These are phyloP conservation scores for Nakaseomyces delphensis DNA, from an alignment of 1,139 yeast genomes.

Conservation along the genomic window DNA sequence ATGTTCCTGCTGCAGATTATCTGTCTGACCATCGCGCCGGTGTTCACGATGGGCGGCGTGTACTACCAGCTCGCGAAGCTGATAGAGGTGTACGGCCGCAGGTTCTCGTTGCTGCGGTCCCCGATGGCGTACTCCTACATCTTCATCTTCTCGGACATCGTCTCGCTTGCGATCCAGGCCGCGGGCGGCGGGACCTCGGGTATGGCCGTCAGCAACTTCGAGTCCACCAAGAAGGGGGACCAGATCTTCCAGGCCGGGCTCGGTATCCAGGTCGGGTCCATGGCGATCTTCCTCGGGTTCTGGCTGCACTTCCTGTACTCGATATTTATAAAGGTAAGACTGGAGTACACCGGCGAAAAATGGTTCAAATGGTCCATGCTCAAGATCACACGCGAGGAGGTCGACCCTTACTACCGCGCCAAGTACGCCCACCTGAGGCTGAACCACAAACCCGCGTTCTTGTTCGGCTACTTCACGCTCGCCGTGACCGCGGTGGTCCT, in stretches of 20 bases:
- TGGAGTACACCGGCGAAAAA: slow-evolving; percentile 17
- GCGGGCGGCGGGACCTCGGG: slow-evolving; percentile 72
- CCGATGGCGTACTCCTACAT: slow-evolving; percentile 72
- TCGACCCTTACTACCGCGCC: slow-evolving; percentile 24
- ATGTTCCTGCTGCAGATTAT: slow-evolving; percentile 59
- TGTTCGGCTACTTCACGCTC: slow-evolving; percentile 42
- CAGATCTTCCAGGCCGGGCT: slow-evolving; percentile 78
- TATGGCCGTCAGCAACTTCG: slow-evolving; percentile 35
- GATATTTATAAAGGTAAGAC: slow-evolving; percentile 36
- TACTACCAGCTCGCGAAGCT: slow-evolving; percentile 70
- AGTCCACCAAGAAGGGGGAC: slow-evolving; percentile 46
- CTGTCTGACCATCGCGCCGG: slow-evolving; percentile 73
- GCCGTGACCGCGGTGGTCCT: slow-evolving; percentile 48
- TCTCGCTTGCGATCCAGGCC: slow-evolving; percentile 69
- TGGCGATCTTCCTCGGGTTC: slow-evolving; percentile 52
- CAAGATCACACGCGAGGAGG: slow-evolving; percentile 25
- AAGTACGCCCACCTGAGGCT: slow-evolving; percentile 21
- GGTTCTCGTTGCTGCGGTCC: slow-evolving; percentile 46
- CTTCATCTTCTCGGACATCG: slow-evolving; percentile 57
- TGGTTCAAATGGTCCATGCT: slow-evolving; percentile 22
- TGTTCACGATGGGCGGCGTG: slow-evolving; percentile 82
- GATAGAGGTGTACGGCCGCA: slow-evolving; percentile 59
- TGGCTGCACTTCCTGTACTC: slow-evolving; percentile 47
- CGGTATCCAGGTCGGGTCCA: slow-evolving; percentile 66
- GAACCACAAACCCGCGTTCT: slow-evolving; percentile 24